Base-by-base conservation (phyloP, 2,329 filamentous ascomycete species). In the Claviceps arundinis region DNA sequence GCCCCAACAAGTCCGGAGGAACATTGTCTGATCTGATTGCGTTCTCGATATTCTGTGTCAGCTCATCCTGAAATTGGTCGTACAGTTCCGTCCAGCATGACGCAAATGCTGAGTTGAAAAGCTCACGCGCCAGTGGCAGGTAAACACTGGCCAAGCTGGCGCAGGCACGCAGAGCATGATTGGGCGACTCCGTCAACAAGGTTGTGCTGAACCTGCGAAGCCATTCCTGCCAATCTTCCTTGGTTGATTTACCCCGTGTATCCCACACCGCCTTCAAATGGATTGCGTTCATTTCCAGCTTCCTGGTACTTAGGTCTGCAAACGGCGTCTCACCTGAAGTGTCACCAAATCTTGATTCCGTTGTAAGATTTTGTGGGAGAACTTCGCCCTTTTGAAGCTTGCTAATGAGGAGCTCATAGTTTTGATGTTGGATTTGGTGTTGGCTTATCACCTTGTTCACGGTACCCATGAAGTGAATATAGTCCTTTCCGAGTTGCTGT, bases 171-270 rank as follows among this genome's bases (percentile, higher is more conserved):
- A 99, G 75, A 8, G 94, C 91, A 62, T 96, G 93, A 58, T 96
- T 95, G 3, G 93, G 94, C 1, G 90, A 97, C 65, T 98, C 94
- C 56, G 90, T 88, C 45, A 99, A 76, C 7, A 98, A 75, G 52
- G 95, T 95, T 37, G 95, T 91, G 64, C 91, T 97, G 70, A 98
- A 95, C 30, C 91, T 81, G 55, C 94, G 82, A 69, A 98, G 89
- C 93, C 93, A 99, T 67, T 99, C 93, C 61, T 95, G 88, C 93
- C 93, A 99, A 68, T 99, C 93, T 64, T 99, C 93, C 61, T 90
- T 89, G 9, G 93, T 99, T 0, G 91, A 96, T 64, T 96, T 96
- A 55, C 94, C 89, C 54, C 85, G 89, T 0, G 94, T 93, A 60
- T 97, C 93, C 93, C 93, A 99, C 0, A 94, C 93, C 57, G 86